These are phyloP conservation scores for Penicillium verhagenii DNA, from an alignment of 495 filamentous ascomycete genomes.

Conservation along the genomic window DNA sequence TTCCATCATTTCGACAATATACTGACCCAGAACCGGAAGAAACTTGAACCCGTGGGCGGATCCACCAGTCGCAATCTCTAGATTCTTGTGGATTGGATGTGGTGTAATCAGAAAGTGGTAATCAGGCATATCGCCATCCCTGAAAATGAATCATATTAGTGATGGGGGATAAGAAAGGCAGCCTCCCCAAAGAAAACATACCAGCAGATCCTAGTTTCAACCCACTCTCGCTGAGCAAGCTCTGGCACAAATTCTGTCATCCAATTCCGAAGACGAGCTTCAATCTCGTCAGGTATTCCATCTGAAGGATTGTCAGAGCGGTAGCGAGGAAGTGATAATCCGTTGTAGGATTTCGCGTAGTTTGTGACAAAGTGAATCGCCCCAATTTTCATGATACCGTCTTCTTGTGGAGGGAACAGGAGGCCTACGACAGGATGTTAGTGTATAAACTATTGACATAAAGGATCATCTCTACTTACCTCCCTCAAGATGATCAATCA, in stretches of 20 bases:
- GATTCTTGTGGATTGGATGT: slow-evolving; percentile 37
- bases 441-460: no score
- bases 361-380: slow-evolving; percentile 26
- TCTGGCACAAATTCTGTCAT: slow-evolving; percentile 16
- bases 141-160: no score
- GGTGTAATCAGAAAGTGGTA: slow-evolving; percentile 53
- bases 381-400: slow-evolving; percentile 39
- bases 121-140: slow-evolving; percentile 36
- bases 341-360: neutral
- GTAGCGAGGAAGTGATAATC: neutral
- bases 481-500: slow-evolving; percentile 16
- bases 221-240: slow-evolving; percentile 21
- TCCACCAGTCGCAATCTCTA: slow-evolving; percentile 49
- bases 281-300: slow-evolving; percentile 20
- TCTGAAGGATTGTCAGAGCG: slow-evolving; percentile 7
- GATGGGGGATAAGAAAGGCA: no score
- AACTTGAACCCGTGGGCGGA: slow-evolving; percentile 57
- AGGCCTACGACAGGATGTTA: no score
- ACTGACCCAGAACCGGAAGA: slow-evolving; percentile 55
- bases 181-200: no score
- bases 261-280: slow-evolving; percentile 21
- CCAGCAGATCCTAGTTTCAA: slow-evolving; percentile 28
- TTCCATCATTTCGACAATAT: slow-evolving; percentile 52
- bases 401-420: slow-evolving; percentile 30
- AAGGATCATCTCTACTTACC: no score